These are phyloP conservation scores for Hypoxylon sp. DNA, from an alignment of 2,329 filamentous ascomycete genomes.

Conservation along the genomic window DNA sequence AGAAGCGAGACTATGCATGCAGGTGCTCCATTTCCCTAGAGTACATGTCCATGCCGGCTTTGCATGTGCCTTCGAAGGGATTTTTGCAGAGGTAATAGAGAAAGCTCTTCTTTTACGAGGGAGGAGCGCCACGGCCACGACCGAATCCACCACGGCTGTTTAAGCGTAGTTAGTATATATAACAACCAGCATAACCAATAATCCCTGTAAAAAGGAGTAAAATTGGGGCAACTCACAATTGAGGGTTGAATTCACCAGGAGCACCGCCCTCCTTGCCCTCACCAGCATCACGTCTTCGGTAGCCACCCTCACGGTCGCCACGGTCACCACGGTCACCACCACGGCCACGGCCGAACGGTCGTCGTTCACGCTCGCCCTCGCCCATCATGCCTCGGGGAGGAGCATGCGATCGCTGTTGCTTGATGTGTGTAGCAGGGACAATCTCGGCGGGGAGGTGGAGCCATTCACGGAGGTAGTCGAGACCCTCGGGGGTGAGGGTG, in stretches of 20 bases:
- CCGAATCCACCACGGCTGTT: constrained; percentile 85
- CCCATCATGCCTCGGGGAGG: constrained; percentile 99
- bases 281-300: constrained; percentile 89
- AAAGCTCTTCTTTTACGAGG: constrained; percentile 65
- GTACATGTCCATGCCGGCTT: constrained; percentile 51
- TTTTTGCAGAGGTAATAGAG: constrained; percentile 56
- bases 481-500: constrained; percentile 98
- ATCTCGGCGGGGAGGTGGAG: constrained; percentile 99
- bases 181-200: neutral
- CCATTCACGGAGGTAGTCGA: constrained; percentile 99
- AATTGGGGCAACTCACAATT: constrained; percentile 74
- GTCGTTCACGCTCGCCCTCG: constrained; percentile 82
- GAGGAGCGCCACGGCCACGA: constrained; percentile 85
- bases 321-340: constrained; percentile 80
- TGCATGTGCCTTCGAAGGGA: constrained; percentile 51
- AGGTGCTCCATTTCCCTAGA: constrained; percentile 56
- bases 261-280: constrained; percentile 92
- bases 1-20: constrained; percentile 61
- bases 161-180: constrained; percentile 34
- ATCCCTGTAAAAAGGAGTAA: constrained; percentile 29
- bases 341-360: constrained; percentile 84
- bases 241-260: constrained; percentile 90
- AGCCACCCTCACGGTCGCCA: constrained; percentile 88
- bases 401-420: constrained; percentile 99
- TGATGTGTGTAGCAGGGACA: constrained; percentile 99